Evolutionary conservation across 306 rosid species (phyloP).

Genomic region (Carpinus fangiana): DNA sequence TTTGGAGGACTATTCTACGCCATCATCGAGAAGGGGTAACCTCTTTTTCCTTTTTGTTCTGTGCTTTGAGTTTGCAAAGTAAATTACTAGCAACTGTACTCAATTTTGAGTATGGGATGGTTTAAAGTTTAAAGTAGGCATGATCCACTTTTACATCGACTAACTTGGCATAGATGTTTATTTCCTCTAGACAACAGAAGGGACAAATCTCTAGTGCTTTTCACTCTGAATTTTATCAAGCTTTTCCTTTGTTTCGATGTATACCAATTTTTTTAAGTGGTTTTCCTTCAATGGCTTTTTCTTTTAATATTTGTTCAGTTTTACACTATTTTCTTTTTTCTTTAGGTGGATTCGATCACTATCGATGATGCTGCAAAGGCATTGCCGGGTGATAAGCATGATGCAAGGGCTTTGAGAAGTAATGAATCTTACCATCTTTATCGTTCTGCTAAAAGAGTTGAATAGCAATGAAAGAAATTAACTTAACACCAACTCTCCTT

Average conservation of each 20-base stretch:
- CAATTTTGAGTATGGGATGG: not conserved
- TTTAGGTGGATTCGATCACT: slow-evolving; percentile 44
- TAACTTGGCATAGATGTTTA: slow-evolving; percentile 14
- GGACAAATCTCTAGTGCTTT: slow-evolving; percentile 55
- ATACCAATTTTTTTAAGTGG: slow-evolving; percentile 12
- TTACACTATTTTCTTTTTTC: slow-evolving; percentile 7
- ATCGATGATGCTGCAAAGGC: slow-evolving; percentile 58
- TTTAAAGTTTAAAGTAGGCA: not conserved
- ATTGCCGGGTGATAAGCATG: slow-evolving; percentile 47
- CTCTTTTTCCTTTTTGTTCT: slow-evolving; percentile 12
- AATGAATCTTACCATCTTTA: slow-evolving; percentile 10
- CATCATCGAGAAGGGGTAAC: slow-evolving; percentile 33
- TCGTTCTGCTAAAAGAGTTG: not conserved
- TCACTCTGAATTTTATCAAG: slow-evolving; percentile 58
- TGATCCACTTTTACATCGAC: not conserved
- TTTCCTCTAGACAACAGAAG: slow-evolving; percentile 43
- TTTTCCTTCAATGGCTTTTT: not conserved
- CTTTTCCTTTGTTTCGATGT: slow-evolving; percentile 56
- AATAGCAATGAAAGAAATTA: not conserved
- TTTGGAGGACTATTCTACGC: slow-evolving; percentile 28
- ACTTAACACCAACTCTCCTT: not conserved
- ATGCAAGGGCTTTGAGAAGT: slow-evolving; percentile 50
- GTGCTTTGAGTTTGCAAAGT: not conserved
- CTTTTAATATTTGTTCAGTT: not conserved
- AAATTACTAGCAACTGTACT: not conserved